Conservation (phyloP, 2,329 filamentous ascomycete species). For the Polychaeton citri region DNA sequence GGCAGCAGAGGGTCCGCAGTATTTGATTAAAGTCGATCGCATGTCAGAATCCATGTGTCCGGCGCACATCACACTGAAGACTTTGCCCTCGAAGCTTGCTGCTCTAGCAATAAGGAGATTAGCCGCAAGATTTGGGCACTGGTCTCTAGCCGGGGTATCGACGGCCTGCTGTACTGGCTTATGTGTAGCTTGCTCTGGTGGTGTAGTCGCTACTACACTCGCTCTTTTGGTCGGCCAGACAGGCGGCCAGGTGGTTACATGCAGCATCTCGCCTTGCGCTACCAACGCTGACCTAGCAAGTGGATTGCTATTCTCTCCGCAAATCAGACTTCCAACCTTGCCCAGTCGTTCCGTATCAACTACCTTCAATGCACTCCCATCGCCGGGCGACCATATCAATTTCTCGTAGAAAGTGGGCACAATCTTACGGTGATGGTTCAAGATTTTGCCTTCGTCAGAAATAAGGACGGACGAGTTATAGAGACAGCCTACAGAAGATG, state of each 20-base stretch:
- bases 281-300: constrained; percentile 40
- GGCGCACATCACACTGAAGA: constrained; percentile 40
- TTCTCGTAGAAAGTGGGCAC: constrained; percentile 46
- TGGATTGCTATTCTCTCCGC: constrained; percentile 46
- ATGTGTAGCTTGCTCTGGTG: no score
- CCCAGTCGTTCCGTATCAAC: constrained; percentile 30
- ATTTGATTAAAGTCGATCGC: no score
- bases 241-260: constrained; percentile 43
- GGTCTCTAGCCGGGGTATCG: no score
- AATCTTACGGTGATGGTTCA: constrained; percentile 41
- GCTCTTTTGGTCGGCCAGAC: constrained; percentile 41
- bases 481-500: constrained; percentile 31
- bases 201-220: no score
- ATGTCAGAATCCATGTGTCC: constrained; percentile 26
- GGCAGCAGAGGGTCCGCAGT: constrained; percentile 8
- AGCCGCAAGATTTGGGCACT: constrained; percentile 40
- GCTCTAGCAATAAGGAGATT: constrained; percentile 40
- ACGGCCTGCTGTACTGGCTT: no score
- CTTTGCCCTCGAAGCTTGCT: constrained; percentile 47
- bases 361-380: constrained; percentile 37
- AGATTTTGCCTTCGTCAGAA: constrained; percentile 27
- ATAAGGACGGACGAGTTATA: constrained; percentile 42
- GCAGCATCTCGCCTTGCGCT: constrained; percentile 42
- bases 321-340: constrained; percentile 39
- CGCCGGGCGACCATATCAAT: constrained; percentile 39